These are phyloP conservation scores for Aspergillus udagawae DNA, from an alignment of 2,329 filamentous ascomycete genomes.

Conservation along the genomic window DNA sequence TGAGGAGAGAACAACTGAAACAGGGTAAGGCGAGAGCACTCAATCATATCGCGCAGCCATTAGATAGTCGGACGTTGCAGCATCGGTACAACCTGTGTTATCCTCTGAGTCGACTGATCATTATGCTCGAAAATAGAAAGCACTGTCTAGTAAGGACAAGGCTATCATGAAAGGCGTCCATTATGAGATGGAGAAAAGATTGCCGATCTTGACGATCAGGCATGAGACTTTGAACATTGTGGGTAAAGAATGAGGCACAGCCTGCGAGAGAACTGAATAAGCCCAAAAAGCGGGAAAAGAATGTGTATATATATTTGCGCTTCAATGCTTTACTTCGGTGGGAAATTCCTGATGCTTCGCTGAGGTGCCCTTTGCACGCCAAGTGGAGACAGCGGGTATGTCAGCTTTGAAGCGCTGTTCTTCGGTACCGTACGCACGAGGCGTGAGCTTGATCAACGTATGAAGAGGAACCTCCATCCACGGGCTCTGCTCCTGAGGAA, in stretches of 20 bases:
- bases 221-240: neutral
- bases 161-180: neutral
- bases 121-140: neutral
- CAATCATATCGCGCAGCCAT: neutral
- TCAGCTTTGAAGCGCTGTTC: slow-evolving; percentile 84
- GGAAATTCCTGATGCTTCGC: slow-evolving; percentile 70
- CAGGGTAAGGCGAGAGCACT: neutral
- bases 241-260: slow-evolving; percentile 8
- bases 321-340: slow-evolving; percentile 16
- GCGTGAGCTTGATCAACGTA: slow-evolving; percentile 93
- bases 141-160: neutral
- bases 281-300: neutral
- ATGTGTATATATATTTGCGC: neutral
- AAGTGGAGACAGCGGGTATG: slow-evolving; percentile 94
- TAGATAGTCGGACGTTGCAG: neutral
- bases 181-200: neutral
- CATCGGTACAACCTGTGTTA: neutral
- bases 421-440: slow-evolving; percentile 87
- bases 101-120: neutral
- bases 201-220: neutral
- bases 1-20: neutral
- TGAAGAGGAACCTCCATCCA: slow-evolving; percentile 99
- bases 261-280: slow-evolving; percentile 5
- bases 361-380: slow-evolving; percentile 87
- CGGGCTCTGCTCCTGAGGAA: slow-evolving; percentile 83